A percentile compares a stretch with the other conserved stretches of the same genome.
phyloP scores from a whole-genome alignment of 2,329 filamentous ascomycete genomes.

The Fusarium sp. region DNA sequence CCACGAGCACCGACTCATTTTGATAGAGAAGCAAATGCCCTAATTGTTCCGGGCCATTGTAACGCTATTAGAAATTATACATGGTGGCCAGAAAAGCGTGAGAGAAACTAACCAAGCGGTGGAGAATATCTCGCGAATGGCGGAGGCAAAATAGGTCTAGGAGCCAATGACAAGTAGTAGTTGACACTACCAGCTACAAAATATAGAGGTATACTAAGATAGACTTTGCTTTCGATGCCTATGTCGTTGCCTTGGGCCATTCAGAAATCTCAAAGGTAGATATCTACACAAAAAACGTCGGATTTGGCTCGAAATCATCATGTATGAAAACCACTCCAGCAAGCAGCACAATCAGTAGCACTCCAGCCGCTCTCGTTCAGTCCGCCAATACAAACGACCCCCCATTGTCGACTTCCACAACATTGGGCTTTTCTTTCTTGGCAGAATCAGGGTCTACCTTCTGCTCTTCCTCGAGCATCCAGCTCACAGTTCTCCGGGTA shows the following conservation, averaged over 20 bases:
- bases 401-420: slow-evolving; percentile 28
- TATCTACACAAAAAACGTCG: background rate
- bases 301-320: background rate
- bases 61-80: background rate
- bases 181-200: background rate
- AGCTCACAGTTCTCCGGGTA: slow-evolving; percentile 28
- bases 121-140: background rate
- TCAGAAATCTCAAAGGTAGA: background rate
- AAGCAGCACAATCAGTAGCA: background rate
- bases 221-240: background rate
- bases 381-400: slow-evolving; percentile 23
- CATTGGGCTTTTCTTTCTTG: slow-evolving; percentile 6
- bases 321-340: background rate
- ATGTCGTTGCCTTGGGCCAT: background rate
- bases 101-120: background rate
- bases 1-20: background rate
- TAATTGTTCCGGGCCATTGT: background rate
- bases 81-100: background rate
- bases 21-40: background rate
- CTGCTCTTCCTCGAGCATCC: slow-evolving; percentile 34
- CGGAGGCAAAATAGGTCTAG: background rate
- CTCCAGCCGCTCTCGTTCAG: background rate
- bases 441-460: background rate
- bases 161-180: background rate
- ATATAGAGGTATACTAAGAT: background rate